Evolutionary conservation across 352 stramenopile genomes (phyloP).

Genomic region (Globisporangium nagaii): DNA sequence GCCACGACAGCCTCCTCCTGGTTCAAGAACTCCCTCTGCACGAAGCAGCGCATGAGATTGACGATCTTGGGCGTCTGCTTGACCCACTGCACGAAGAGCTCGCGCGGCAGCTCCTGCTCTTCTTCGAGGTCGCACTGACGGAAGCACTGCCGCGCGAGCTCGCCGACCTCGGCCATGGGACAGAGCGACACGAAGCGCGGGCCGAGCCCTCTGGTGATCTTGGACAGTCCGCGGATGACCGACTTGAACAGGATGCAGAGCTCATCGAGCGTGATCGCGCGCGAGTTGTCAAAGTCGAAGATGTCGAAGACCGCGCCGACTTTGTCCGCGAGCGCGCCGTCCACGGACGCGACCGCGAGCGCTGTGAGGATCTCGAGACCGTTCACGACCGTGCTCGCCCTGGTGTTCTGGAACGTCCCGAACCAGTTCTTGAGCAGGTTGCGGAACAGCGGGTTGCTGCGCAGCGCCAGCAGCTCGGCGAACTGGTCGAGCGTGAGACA

Average conservation of each 20-base stretch:
- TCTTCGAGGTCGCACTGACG: conserved; percentile 56
- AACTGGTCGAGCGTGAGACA: conserved; percentile 62
- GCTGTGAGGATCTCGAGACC: conserved; percentile 64
- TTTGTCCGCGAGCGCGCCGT: conserved; percentile 60
- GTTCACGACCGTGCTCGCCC: conserved; percentile 53
- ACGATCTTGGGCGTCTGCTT: conserved; percentile 71
- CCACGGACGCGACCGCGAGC: conserved; percentile 37
- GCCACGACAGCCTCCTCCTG: conserved; percentile 43
- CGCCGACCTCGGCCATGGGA: conserved; percentile 51
- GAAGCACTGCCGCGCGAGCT: conserved; percentile 62
- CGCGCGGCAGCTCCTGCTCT: conserved; percentile 53
- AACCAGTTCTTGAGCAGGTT: conserved; percentile 56
- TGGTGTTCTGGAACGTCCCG: conserved; percentile 60
- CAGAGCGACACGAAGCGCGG: conserved; percentile 47
- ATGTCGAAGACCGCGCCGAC: conserved; percentile 58
- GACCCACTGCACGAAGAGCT: conserved; percentile 52
- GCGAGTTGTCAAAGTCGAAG: conserved; percentile 71
- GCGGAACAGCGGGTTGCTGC: conserved; percentile 52
- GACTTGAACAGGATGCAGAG: conserved; percentile 74
- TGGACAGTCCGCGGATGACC: conserved; percentile 55
- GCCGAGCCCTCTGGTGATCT: conserved; percentile 55
- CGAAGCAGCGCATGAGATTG: conserved; percentile 65
- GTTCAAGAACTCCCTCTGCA: conserved; percentile 54
- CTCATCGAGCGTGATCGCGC: conserved; percentile 67
- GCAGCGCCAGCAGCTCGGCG: conserved; percentile 53